These are phyloP conservation scores for Zalerion maritima DNA, from an alignment of 495 filamentous ascomycete genomes.

Conservation along the genomic window DNA sequence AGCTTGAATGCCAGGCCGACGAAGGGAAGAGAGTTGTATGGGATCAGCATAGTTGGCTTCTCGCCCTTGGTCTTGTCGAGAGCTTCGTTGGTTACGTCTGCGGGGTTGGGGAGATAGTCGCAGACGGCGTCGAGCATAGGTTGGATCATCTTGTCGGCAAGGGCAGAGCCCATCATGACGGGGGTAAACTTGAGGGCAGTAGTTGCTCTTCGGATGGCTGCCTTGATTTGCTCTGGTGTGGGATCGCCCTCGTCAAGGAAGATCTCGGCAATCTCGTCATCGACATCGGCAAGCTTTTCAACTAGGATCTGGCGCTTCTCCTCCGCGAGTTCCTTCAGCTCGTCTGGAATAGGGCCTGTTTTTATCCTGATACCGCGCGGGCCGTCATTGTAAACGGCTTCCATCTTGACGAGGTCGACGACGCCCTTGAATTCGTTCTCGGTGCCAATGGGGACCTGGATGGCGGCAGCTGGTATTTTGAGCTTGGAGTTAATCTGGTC, in stretches of 20 bases:
- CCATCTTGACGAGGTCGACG: conserved; percentile 87
- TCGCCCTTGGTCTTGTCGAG: conserved; percentile 72
- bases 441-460: conserved; percentile 88
- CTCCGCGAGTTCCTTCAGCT: conserved; percentile 55
- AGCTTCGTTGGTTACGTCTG: conserved; percentile 79
- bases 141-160: conserved; percentile 91
- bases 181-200: conserved; percentile 84
- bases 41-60: conserved; percentile 66
- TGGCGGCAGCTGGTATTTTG: conserved; percentile 76
- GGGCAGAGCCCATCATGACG: conserved; percentile 88
- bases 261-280: conserved; percentile 94
- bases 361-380: conserved; percentile 53
- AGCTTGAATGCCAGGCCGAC: conserved; percentile 97
- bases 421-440: conserved; percentile 92
- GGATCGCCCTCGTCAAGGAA: conserved; percentile 81
- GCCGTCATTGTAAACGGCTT: conserved; percentile 82
- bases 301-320: conserved; percentile 76
- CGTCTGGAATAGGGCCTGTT: conserved; percentile 65
- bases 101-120: conserved; percentile 89
- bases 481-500: conserved; percentile 96
- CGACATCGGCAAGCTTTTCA: conserved; percentile 91
- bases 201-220: conserved; percentile 79
- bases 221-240: conserved; percentile 64
- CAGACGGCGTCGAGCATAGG: conserved; percentile 95
- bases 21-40: conserved; percentile 85